Base-by-base conservation (phyloP, 2,329 filamentous ascomycete genomes). In the Tolypocladium ovalisporum region DNA sequence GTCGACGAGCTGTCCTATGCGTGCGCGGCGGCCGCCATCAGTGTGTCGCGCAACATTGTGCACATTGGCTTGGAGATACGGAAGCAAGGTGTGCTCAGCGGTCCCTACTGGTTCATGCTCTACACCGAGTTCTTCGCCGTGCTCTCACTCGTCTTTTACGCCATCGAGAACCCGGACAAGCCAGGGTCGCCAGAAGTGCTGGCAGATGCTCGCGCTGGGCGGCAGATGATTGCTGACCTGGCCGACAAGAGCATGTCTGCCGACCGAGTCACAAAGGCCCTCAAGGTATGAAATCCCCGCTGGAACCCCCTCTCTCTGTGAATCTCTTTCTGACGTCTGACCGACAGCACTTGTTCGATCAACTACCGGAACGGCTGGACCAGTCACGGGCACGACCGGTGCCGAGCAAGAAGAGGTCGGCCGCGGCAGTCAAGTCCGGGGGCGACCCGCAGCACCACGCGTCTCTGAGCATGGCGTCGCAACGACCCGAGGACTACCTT, bases 191-290 rank as follows among this genome's bases (percentile, higher is more conserved):
- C 87, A 55, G 91, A 96, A 60, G 87, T 97, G 27, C 76, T 97
- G 59, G 86, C 86, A 56, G 93, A 97, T 72, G 93, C 92, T 0
- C 80, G 85, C 60, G 88, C 90, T 61, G 94, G 93, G 22, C 89
- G 89, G 66, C 87, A 93, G 62, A 89, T 92, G 61, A 82, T 97
- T 59, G 83, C 85, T 54, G 85, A 84, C 19, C 79, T 97, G 58
- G 88, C 91, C 3, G 85, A 88, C 65, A 87, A 88, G 65, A 97
- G 91, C 67, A 81, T 95, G 78, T 91, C 92, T 39, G 94, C 94
- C 3, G 90, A 97, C 68, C 81, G 90, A 60, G 94, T 95, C 66
- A 90, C 89, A 1, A 80, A 79, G 52, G 87, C 89, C 44, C 78
- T 99, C 34, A 82, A 85, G 68, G 90, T 93, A 56, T 19, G 54